These are phyloP conservation scores for Malassezia restricta DNA, from an alignment of 1,284 basidiomycete species.

Conservation along the genomic window DNA sequence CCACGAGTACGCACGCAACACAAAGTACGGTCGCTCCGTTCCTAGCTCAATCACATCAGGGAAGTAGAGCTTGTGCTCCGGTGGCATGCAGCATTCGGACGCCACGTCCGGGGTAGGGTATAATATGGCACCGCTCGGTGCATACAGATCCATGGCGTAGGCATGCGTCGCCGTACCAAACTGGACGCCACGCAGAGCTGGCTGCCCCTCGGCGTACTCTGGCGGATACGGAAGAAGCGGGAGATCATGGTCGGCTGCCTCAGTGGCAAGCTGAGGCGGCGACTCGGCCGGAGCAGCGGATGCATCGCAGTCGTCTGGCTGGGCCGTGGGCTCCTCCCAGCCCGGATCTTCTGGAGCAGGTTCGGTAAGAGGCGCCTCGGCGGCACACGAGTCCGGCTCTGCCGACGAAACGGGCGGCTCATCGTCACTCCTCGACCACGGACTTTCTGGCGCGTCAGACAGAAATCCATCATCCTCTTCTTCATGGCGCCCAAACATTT, in stretches of 20 bases:
- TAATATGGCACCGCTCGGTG: not conserved
- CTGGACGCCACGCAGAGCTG: slow-evolving; percentile 14
- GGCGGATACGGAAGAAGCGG: slow-evolving; percentile 1
- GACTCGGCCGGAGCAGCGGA: not conserved
- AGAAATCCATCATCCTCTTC: not conserved
- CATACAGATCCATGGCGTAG: not conserved
- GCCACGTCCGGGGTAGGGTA: slow-evolving; percentile 6
- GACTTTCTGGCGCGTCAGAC: not conserved
- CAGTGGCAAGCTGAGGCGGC: not conserved
- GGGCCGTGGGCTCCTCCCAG: not conserved
- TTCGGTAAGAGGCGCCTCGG: not conserved
- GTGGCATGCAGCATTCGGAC: not conserved
- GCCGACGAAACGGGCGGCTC: not conserved
- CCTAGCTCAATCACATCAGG: slow-evolving; percentile 3
- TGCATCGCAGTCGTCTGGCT: not conserved
- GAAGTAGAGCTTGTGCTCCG: slow-evolving; percentile 5
- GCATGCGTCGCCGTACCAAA: slow-evolving; percentile 7
- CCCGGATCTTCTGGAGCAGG: not conserved
- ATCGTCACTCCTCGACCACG: not conserved
- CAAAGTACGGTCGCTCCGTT: slow-evolving; percentile 4
- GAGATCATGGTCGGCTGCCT: not conserved
- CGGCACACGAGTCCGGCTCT: too few relatives aligned
- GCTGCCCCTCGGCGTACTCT: slow-evolving; percentile 7
- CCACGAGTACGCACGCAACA: slow-evolving; percentile 15
- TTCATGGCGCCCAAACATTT: slow-evolving; percentile 5